These are phyloP conservation scores for Capniomyces stellatus DNA, from an alignment of 371 early-diverging fungal genomes.

Conservation along the genomic window DNA sequence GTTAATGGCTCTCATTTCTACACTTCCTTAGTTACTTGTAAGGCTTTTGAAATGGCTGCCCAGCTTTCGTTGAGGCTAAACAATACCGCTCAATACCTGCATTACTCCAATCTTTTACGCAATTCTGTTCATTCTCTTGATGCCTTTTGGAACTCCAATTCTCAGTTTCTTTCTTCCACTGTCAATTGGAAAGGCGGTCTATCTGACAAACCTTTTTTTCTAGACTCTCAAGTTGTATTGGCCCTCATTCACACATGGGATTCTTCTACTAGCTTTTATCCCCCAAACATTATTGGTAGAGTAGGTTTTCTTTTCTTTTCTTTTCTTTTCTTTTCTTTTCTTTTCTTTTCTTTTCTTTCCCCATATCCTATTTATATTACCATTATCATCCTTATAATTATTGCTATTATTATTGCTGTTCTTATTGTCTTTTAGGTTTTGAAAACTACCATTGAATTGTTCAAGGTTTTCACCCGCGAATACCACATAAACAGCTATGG, in stretches of 20 bases:
- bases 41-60: constrained; percentile 33
- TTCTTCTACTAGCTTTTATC: background rate
- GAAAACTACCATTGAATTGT: no score
- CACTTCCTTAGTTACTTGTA: constrained; percentile 42
- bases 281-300: background rate
- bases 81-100: constrained; percentile 18
- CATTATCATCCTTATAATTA: background rate
- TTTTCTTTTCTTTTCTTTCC: background rate
- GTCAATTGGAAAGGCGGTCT: constrained; percentile 21
- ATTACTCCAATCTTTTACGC: constrained; percentile 15
- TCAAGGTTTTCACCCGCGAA: no score
- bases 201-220: constrained; percentile 22
- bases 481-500: no score
- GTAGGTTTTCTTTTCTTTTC: background rate
- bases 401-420: no score
- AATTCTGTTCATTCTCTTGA: constrained; percentile 10
- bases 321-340: background rate
- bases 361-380: constrained; percentile 3
- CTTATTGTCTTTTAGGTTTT: no score
- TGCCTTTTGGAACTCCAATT: constrained; percentile 26
- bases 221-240: constrained; percentile 42
- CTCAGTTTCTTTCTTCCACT: constrained; percentile 23
- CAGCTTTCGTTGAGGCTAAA: constrained; percentile 15
- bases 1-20: constrained; percentile 42
- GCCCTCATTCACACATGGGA: constrained; percentile 32